These are phyloP conservation scores for Leccinum truebloodii DNA, from an alignment of 768 basidiomycete species.

Conservation along the genomic window DNA sequence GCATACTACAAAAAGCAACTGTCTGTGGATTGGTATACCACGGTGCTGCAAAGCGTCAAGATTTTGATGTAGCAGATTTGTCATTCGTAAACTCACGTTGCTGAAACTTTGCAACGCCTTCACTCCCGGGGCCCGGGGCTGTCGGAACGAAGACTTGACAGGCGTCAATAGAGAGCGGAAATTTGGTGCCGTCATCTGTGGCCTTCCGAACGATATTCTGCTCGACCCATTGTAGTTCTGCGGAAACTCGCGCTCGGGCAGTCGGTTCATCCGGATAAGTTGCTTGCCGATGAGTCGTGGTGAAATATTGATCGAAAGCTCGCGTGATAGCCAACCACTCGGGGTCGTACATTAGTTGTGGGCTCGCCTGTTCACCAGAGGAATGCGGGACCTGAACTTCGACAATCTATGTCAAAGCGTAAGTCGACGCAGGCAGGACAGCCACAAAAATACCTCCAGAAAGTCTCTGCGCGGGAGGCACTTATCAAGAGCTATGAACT, in stretches of 20 bases:
- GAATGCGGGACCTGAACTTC: slow-evolving; percentile 49
- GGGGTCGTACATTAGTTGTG: slow-evolving; percentile 70
- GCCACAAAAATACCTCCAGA: slow-evolving; percentile 59
- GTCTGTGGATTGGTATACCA: slow-evolving; percentile 91
- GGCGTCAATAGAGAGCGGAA: slow-evolving; percentile 41
- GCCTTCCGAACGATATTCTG: slow-evolving; percentile 45
- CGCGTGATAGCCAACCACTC: slow-evolving; percentile 95
- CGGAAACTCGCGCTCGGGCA: slow-evolving; percentile 51
- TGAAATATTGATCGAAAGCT: slow-evolving; percentile 80
- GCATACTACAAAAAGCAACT: slow-evolving; percentile 76
- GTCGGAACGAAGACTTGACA: slow-evolving; percentile 72
- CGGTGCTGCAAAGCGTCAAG: slow-evolving; percentile 47
- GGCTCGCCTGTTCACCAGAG: slow-evolving; percentile 18
- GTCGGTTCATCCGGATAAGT: slow-evolving; percentile 60
- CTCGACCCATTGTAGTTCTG: slow-evolving; percentile 68
- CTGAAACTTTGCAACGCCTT: slow-evolving; percentile 40
- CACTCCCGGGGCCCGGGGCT: slow-evolving; percentile 52
- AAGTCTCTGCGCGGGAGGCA: slow-evolving; percentile 76
- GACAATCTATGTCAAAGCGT: slow-evolving; percentile 53
- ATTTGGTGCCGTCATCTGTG: not conserved
- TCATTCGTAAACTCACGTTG: slow-evolving; percentile 36
- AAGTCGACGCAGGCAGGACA: not conserved
- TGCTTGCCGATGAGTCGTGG: slow-evolving; percentile 47
- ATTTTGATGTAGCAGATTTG: not conserved
- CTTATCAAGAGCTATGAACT: slow-evolving; percentile 90